Percentiles rank a stretch among this genome's conserved stretches.
Conservation (phyloP, 2,329 filamentous ascomycete species). For the Sclerotinia spermophila region DNA sequence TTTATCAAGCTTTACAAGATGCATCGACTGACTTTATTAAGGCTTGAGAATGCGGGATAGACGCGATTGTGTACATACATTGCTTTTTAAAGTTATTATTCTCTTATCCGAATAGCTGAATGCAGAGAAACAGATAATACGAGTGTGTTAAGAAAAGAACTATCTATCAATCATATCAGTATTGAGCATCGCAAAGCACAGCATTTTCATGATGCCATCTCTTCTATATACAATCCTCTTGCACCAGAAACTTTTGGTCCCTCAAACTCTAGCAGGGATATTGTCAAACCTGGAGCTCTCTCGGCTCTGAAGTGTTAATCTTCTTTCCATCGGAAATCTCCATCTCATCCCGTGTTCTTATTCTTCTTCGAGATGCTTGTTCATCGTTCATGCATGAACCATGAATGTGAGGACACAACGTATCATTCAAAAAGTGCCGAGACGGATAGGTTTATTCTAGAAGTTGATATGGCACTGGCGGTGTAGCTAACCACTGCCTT, state of each 20-base stretch:
- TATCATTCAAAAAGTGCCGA: neutral
- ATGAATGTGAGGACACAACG: slow-evolving; percentile 3
- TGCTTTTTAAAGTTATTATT: neutral
- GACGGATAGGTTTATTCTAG: neutral
- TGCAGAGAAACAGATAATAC: neutral
- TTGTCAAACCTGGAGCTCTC: neutral
- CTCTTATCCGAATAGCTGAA: neutral
- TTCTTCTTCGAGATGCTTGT: neutral
- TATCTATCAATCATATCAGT: neutral
- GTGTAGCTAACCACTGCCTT: neutral
- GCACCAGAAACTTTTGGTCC: neutral
- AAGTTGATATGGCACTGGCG: slow-evolving; percentile 6
- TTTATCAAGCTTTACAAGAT: neutral
- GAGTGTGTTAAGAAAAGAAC: neutral
- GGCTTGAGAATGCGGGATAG: neutral
- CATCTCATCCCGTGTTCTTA: neutral
- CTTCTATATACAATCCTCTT: neutral
- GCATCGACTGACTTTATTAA: neutral
- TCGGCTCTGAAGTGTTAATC: too few relatives aligned
- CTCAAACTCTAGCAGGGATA: neutral
- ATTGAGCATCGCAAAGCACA: neutral
- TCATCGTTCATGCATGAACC: slow-evolving; percentile 12
- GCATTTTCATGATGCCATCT: neutral
- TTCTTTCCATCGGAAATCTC: neutral
- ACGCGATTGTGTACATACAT: neutral